A percentile compares a stretch with the other conserved stretches of the same genome.
Evolutionary conservation across 2,329 filamentous ascomycete species (phyloP).

Genomic region (Penicillium sp.): DNA sequence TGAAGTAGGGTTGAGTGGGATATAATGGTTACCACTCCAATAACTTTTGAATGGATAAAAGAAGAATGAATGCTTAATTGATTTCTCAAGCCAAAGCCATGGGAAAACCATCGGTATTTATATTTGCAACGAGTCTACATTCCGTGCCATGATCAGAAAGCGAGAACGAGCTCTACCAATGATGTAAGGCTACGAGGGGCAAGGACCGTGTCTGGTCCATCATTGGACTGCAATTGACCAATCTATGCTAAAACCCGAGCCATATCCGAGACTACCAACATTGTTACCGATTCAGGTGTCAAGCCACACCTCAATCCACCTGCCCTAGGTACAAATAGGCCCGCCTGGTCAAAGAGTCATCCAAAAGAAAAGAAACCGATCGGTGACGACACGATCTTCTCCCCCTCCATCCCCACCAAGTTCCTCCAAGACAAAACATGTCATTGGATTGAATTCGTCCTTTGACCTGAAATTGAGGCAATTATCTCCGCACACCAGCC

Average conservation of each 20-base stretch:
- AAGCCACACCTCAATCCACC: background rate
- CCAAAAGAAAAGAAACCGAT: background rate
- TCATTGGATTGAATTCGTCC: background rate
- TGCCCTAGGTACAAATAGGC: no score
- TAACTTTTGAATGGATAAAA: background rate
- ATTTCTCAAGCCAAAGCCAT: background rate
- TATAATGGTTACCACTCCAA: no score
- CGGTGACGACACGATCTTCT: background rate
- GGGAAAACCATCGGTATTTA: background rate
- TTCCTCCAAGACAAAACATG: background rate
- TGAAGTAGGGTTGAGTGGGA: no score
- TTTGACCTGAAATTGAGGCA: background rate
- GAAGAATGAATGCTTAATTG: background rate
- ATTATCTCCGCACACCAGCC: slow-evolving; percentile 6
- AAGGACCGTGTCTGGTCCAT: background rate
- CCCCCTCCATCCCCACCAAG: background rate
- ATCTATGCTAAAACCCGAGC: background rate
- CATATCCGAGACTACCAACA: background rate
- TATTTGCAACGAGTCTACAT: background rate
- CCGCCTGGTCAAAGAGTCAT: no score
- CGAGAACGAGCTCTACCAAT: background rate
- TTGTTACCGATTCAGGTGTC: background rate
- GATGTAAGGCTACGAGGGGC: slow-evolving; percentile 1
- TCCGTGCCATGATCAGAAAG: background rate
- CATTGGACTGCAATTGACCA: slow-evolving; percentile 6